Evolutionary conservation across 805 yeast species (phyloP), one percentile per base, ranked within the genome.

Genomic region (Zygosaccharomyces siamensis): DNA sequence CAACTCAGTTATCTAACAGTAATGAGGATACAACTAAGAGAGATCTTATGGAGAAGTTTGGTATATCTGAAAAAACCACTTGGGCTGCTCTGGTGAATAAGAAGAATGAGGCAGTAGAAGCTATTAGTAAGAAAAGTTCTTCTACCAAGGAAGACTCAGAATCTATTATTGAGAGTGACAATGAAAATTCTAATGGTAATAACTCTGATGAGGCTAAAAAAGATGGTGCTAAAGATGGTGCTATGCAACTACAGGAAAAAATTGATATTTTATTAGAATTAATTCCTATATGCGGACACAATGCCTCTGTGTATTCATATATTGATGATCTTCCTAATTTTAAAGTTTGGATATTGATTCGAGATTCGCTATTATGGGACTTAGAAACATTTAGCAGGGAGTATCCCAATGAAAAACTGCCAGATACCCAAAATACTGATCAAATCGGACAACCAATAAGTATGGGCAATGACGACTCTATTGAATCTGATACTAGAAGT

Each of bases 321-420:
- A 59, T 67, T 16, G 63, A 58, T 24, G 71, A 67, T 45, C 36
- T 61, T 28, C 56, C 62, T 11, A 63, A 64, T 45, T 58, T 60
- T 32, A 67, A 67, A 41, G 43, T 56, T 7, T 67, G 71, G 71
- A 50, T 62, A 16, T 42, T 66, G 32, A 63, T 67, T 40, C 53
- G 67, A 23, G 68, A 67, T 48, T 58, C 69, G 5, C 43, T 67
- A 10, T 45, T 63, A 5, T 66, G 68, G 70, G 68, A 64, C 47
- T 46, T 66, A 47, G 61, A 62, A 37, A 43, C 38, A 12, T 36
- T 56, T 3, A 53, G 52, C 39, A 24, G 43, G 48, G 52, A 39
- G 35, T 47, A 27, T 18, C 38, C 46, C 12, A 48, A 43, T 12
- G 39, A 35, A 33, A 43, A 24, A 33, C 12, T 24, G 3, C 21